Evolutionary conservation across 2,329 filamentous ascomycete genomes (phyloP), one percentile per base, ranked within the genome.

Genomic region (Coleophoma eucalyptorum): DNA sequence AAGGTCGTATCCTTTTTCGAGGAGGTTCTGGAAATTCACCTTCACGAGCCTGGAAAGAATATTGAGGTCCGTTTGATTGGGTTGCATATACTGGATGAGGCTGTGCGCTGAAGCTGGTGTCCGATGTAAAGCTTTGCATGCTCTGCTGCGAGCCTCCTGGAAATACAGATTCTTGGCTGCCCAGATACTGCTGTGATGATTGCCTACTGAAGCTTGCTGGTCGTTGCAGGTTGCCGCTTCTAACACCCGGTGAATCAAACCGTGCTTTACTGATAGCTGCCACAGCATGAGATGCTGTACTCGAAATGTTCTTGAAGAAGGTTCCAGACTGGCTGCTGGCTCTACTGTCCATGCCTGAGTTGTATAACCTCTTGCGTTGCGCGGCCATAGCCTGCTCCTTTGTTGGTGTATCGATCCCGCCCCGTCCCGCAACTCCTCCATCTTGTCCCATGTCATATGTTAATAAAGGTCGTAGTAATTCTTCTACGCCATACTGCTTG

Each of bases 371-470:
- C 69, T 99, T 97, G 59, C 94, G 78, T 70, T 91, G 87, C 5
- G 93, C 93, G 11, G 94, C 94, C 92, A 97, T 96, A 53, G 94
- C 94, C 70, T 97, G 94, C 70, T 97, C 94, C 70, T 99, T 99
- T 35, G 94, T 99, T 0, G 94, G 94, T 0, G 94, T 97, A 63
- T 97, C 93, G 61, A 96, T 80, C 58, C 86, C 83, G 43, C 87
- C 89, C 43, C 84, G 82, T 50, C 87, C 86, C 5, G 87, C 82
- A 46, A 83, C 70, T 46, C 84, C 84, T 46, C 89, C 87, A 53
- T 92, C 87, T 59, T 87, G 83, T 49, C 83, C 84, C 74, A 91
- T 88, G 63, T 93, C 89, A 67, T 93, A 90, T 26, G 87, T 90
- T 49, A 94, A 71, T 5, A 94, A 76, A 15, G 88, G 87, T 19